Evolutionary conservation across 176 grass and related monocot species (phyloP), one percentile per base, ranked within the genome.

Genomic region (Oryza longistaminata): DNA sequence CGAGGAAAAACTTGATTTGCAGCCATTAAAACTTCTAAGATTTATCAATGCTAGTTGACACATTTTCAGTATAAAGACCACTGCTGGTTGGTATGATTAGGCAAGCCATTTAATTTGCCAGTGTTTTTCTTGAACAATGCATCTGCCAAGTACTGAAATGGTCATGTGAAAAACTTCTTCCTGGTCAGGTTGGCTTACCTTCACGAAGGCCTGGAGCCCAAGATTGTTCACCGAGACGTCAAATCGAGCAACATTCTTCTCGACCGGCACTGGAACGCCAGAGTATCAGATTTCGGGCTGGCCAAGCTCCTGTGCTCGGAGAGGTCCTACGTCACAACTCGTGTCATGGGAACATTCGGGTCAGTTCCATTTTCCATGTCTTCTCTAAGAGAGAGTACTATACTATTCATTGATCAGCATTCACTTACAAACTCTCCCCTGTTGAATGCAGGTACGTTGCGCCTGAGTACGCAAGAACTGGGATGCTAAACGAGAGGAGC

Each of bases 271-370:
- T 98, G 91, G 93, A 95, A 92, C 81, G 77, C 96, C 48, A 98
- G 91, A 67, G 91, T 98, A 40, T 93, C 96, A 0, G 96, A 98
- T 69, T 98, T 98, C 71, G 96, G 96, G 15, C 89, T 98, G 16
- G 93, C 96, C 66, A 98, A 98, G 79, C 76, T 98, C 4, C 81
- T 95, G 25, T 93, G 86, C 83, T 95, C 96, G 2, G 96, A 94
- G 74, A 87, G 80, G 53, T 72, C 91, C 67, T 95, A 89, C 64
- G 77, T 95, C 2, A 92, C 86, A 6, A 98, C 96, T 5, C 93
- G 96, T 13, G 96, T 98, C 73, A 92, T 98, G 93, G 96, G 93
- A 13, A 95, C 96, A 34, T 98, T 98, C 78, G 96, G 96, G 96
- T 95, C 53, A 87, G 92, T 70, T 25, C 45, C 26, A 15, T 74